phyloP scores from a whole-genome alignment of 2,329 filamentous ascomycete genomes.

The Lachnellula willkommii region DNA sequence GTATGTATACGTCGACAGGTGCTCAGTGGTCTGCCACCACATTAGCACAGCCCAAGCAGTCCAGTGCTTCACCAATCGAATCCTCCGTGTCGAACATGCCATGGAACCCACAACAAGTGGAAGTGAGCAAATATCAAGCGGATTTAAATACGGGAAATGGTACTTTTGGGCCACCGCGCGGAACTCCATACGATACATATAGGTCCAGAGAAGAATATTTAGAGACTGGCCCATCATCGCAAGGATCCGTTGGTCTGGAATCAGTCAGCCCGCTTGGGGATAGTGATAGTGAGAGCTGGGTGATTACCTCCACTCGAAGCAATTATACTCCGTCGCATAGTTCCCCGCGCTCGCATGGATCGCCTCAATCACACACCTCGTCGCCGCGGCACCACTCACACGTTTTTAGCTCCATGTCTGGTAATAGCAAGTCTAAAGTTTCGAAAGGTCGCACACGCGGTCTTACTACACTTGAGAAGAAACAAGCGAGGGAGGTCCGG shows the following conservation, averaged over 20 bases:
- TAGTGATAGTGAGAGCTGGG: conserved; percentile 20
- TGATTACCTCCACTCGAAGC: conserved; percentile 13
- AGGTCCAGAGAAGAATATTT: conserved; percentile 70
- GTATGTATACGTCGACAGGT: conserved; percentile 7
- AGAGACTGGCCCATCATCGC: conserved; percentile 20
- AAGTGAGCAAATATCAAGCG: conserved; percentile 11
- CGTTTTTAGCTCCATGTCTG: conserved; percentile 22
- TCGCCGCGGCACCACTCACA: conserved; percentile 24
- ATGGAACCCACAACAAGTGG: conserved; percentile 22
- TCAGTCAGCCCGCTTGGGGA: conserved; percentile 14
- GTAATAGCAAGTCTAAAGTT: conserved; percentile 20
- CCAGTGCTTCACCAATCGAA: conserved; percentile 3
- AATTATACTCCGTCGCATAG: conserved; percentile 14
- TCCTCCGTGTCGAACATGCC: conserved; percentile 10
- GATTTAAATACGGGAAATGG: conserved; percentile 13
- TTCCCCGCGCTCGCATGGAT: conserved; percentile 16
- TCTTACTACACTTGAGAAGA: conserved; percentile 28
- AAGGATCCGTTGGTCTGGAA: conserved; percentile 25
- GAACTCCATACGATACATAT: conserved; percentile 56
- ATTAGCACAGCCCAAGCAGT: conserved; percentile 4
- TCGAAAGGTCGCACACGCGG: conserved; percentile 24
- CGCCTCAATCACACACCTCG: conserved; percentile 9
- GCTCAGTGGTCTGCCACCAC: conserved; percentile 12
- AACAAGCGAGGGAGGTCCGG: conserved; percentile 28
- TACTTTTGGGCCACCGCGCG: conserved; percentile 50